Percentiles rank a stretch among this genome's conserved stretches.
phyloP scores from a whole-genome alignment of 2,329 filamentous ascomycete genomes.

The Scedosporium boydii region DNA sequence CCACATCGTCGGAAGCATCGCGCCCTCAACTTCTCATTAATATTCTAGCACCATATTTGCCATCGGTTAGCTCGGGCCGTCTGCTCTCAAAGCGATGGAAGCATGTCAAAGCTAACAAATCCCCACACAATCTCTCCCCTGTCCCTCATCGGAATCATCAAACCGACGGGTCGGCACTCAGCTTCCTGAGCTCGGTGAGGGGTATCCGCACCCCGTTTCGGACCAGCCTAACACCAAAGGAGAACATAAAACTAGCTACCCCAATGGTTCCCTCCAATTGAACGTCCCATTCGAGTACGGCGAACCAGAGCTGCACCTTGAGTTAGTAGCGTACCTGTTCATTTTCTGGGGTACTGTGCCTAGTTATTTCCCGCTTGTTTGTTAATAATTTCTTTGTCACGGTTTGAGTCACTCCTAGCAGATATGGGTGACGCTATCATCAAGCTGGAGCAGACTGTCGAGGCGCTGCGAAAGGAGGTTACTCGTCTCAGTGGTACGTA shows the following conservation, averaged over 20 bases:
- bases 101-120: background rate
- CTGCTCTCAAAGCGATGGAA: background rate
- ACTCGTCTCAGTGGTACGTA: conserved; percentile 13
- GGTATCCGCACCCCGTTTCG: background rate
- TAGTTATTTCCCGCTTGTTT: background rate
- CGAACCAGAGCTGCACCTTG: background rate
- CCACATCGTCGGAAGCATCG: background rate
- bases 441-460: conserved; percentile 11
- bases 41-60: background rate
- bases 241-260: background rate
- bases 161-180: background rate
- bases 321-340: too few relatives aligned
- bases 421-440: background rate
- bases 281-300: background rate
- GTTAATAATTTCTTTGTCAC: conserved; percentile 1
- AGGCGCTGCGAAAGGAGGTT: conserved; percentile 11
- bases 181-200: background rate
- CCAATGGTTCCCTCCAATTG: background rate
- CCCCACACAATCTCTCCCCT: background rate
- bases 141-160: background rate
- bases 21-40: background rate
- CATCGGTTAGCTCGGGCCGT: background rate
- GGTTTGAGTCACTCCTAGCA: background rate
- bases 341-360: background rate
- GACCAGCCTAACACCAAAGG: background rate